Conservation (phyloP, 2,329 filamentous ascomycete genomes). For the Hyphodiscus sp. region DNA sequence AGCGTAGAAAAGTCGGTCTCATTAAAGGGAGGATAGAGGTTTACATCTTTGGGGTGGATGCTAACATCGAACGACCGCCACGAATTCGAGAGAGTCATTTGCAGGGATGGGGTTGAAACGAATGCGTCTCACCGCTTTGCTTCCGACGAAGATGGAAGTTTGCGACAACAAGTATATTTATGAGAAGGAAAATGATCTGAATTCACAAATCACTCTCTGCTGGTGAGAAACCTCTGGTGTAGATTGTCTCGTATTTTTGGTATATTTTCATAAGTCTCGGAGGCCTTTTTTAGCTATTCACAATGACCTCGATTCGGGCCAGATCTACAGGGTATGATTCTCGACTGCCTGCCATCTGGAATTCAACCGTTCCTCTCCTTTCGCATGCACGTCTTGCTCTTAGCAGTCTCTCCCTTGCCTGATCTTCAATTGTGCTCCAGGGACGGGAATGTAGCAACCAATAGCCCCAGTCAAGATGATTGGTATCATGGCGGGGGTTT, state of each 20-base stretch:
- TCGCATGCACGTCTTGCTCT: not conserved
- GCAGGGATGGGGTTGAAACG: not conserved
- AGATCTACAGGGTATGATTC: not conserved
- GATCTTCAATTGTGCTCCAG: not conserved
- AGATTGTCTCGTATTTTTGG: too few species aligned
- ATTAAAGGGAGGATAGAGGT: not conserved
- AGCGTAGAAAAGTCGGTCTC: not conserved
- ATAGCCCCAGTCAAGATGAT: too few species aligned
- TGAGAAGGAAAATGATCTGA: too few species aligned
- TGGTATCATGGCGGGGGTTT: too few species aligned
- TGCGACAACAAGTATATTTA: not conserved
- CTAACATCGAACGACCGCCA: not conserved
- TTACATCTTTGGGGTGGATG: not conserved
- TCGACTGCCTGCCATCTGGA: not conserved
- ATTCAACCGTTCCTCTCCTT: not conserved
- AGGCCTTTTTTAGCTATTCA: too few species aligned
- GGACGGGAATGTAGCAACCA: too few species aligned
- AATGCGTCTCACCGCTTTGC: too few species aligned
- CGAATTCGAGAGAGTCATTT: not conserved
- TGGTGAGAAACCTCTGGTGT: too few species aligned
- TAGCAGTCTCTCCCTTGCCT: not conserved
- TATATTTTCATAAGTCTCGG: too few species aligned
- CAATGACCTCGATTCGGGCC: not conserved
- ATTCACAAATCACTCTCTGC: too few species aligned
- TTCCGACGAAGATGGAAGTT: too few species aligned